These are phyloP conservation scores for Hanseniaspora thailandica DNA, from an alignment of 805 yeast species.

Conservation along the genomic window DNA sequence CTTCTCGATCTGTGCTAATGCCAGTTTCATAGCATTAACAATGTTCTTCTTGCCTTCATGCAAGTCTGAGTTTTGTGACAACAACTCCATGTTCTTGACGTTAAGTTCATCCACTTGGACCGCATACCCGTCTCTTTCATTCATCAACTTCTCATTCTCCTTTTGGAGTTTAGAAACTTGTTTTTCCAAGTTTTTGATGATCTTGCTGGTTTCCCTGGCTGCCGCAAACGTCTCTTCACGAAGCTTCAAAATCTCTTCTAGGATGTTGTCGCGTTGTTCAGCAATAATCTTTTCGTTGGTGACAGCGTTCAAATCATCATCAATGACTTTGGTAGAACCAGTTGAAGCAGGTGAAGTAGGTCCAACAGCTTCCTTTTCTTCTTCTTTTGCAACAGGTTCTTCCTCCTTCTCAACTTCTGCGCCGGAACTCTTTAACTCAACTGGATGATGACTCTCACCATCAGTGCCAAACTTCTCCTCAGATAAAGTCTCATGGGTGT, in stretches of 20 bases:
- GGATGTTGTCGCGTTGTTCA: neutral
- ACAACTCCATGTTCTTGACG: slow-evolving; percentile 10
- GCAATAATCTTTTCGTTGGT: neutral
- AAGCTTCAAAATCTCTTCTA: slow-evolving; percentile 6
- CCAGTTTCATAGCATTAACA: slow-evolving; percentile 5
- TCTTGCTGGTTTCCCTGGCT: slow-evolving; percentile 7
- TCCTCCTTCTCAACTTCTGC: neutral
- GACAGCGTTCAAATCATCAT: neutral
- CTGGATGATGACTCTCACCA: neutral
- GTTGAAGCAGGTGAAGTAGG: neutral
- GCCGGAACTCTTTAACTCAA: neutral
- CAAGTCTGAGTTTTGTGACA: neutral
- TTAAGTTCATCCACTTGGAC: slow-evolving; percentile 7
- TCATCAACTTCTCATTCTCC: neutral
- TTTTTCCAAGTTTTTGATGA: slow-evolving; percentile 1
- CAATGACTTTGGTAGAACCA: neutral
- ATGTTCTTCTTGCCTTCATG: slow-evolving; percentile 5
- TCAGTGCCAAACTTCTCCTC: neutral
- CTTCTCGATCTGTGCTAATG: slow-evolving; percentile 12
- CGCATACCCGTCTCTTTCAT: neutral
- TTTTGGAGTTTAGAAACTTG: neutral
- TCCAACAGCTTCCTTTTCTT: neutral
- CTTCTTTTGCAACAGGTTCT: neutral
- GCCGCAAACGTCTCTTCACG: slow-evolving; percentile 9
- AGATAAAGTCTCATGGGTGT: slow-evolving; percentile 1